A percentile compares a stretch with the other conserved stretches of the same genome.
phyloP scores from a whole-genome alignment of 257 asterid genomes.

The Solanum chilense region DNA sequence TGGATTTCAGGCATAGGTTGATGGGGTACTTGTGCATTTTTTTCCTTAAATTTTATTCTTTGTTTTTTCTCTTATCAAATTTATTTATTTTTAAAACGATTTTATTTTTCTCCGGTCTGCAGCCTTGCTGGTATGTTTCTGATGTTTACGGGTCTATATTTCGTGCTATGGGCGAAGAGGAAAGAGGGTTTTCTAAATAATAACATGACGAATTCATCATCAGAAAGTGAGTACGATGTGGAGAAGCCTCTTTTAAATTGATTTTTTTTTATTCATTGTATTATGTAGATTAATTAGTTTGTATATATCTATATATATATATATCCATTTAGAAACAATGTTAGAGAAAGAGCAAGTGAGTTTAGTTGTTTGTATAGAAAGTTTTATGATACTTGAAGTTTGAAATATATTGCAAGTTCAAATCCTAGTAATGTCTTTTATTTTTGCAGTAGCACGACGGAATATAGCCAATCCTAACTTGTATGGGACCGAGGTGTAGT shows the following conservation, averaged over 20 bases:
- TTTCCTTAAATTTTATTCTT: not conserved
- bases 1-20: no score
- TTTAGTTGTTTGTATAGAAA: not conserved
- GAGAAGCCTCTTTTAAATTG: constrained; percentile 75
- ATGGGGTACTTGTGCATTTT: no score
- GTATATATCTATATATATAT: not conserved
- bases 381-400: not conserved
- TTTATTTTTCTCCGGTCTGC: not conserved
- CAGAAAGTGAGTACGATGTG: constrained; percentile 36
- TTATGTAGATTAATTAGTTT: not conserved
- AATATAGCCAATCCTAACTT: not conserved
- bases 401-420: not conserved
- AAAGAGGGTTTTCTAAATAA: constrained; percentile 28
- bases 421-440: not conserved
- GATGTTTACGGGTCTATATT: constrained; percentile 78
- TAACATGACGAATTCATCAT: not conserved
- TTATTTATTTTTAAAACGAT: not conserved
- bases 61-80: not conserved
- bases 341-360: not conserved
- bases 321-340: not conserved
- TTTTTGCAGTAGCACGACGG: constrained; percentile 12
- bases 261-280: not conserved
- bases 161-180: constrained; percentile 84
- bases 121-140: constrained; percentile 77
- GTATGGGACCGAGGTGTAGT: not conserved